Percentiles rank a stretch among this genome's conserved stretches.
Evolutionary conservation across 352 stramenopile genomes (phyloP).

Genomic region (Aphanomyces astaci): DNA sequence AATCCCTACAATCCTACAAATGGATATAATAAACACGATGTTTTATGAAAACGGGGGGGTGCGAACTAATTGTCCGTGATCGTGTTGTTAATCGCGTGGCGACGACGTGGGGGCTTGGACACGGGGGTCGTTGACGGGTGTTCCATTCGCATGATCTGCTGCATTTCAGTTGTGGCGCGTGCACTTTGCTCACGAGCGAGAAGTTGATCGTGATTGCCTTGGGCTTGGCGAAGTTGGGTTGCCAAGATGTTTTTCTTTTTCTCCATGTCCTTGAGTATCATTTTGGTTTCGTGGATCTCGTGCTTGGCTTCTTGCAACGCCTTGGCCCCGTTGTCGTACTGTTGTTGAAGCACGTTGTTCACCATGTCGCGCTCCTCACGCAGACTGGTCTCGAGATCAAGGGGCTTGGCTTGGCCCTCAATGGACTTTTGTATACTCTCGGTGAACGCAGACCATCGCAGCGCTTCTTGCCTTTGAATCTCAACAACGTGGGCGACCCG

Average conservation of each 20-base stretch:
- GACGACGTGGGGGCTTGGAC: not conserved
- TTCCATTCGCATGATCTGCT: not conserved
- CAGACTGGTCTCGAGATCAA: not conserved
- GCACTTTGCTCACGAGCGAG: constrained; percentile 1
- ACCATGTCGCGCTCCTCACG: not conserved
- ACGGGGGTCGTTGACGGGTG: too few species aligned
- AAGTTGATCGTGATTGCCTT: not conserved
- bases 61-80: too few species aligned
- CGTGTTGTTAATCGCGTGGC: too few species aligned
- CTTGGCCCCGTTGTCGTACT: not conserved
- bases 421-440: not conserved
- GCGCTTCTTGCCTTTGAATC: not conserved
- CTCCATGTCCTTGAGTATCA: constrained; percentile 14
- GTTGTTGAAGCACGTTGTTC: not conserved
- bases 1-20: constrained; percentile 5
- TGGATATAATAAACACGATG: constrained; percentile 1
- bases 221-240: not conserved
- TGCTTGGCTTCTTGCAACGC: constrained; percentile 5
- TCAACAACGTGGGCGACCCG: not conserved
- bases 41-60: not conserved
- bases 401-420: not conserved
- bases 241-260: constrained; percentile 12
- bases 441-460: not conserved
- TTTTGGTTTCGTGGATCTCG: constrained; percentile 19
- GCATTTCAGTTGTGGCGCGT: not conserved